Base-by-base conservation (phyloP, 2,329 filamentous ascomycete species). In the Penicillium glabrum region DNA sequence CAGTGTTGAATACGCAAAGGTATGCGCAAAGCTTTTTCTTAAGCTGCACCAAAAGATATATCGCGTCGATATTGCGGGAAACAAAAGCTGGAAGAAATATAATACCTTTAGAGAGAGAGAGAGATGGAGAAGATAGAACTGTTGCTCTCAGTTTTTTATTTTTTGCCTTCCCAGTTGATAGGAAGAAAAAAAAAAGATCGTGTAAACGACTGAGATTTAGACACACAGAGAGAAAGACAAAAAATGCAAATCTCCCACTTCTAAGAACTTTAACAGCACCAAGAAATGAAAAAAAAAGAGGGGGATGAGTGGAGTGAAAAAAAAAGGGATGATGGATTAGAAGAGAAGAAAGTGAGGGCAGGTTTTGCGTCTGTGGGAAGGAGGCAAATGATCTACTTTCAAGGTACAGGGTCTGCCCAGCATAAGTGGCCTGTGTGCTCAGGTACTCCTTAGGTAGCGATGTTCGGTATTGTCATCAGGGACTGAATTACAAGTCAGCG, bases 211-310 rank as follows among this genome's bases (percentile, higher is more conserved):
- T 54, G 63, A 61, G 31, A 59, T 13, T 41, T 21, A 41, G 58
- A 53, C 59, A 57, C 24, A 60, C 52, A 45, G 56, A 41, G 56
- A 57, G 50, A 58, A 56, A 59, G 53, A 55, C 62, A 61, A 56
- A 59, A 67, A 67, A 68, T 64, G 66, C 62, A 70, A 68, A 63
- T 65, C 48, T 61, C 65, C 58, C 58, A 62, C 60, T 62, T 68
- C 67, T 70, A 70, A 69, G 55, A 60, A 66, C 65, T 71, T 68
- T 69, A 69, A 67, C 64, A 61, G 67, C 54, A 65, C 57, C 55
- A 59, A 60, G 58, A 66, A 66, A 61, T 65, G 62, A 57, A 64
- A 66, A 68, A 68, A 60, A 64, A 58, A 66, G 64, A 57, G 54
- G 64, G 61, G 54, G 51, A 41, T 41, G 39, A 60, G 55, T 61